A percentile compares a stretch with the other conserved stretches of the same genome.
Conservation (phyloP, 2,329 filamentous ascomycete species). For the Curvularia sp. region DNA sequence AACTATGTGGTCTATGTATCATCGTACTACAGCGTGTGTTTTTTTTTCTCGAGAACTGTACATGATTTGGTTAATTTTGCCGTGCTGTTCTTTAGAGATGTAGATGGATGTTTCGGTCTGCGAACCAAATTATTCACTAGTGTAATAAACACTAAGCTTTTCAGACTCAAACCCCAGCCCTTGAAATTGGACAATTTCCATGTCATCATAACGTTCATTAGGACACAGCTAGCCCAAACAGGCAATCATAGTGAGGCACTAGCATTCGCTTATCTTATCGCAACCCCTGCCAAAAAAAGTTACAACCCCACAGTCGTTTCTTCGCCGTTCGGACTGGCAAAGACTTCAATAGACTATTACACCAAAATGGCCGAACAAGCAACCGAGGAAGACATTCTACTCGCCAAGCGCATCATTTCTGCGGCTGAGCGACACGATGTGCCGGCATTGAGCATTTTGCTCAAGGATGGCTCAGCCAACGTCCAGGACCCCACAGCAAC, state of each 20-base stretch:
- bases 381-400: slow-evolving; percentile 47
- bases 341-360: slow-evolving; percentile 12
- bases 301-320: slow-evolving; percentile 20
- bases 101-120: not conserved
- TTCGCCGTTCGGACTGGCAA: slow-evolving; percentile 1
- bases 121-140: not conserved
- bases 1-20: not conserved
- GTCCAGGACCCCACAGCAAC: slow-evolving; percentile 48
- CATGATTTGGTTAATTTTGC: not conserved
- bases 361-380: slow-evolving; percentile 43
- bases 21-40: not conserved
- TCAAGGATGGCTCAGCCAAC: slow-evolving; percentile 49
- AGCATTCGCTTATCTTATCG: slow-evolving; percentile 22
- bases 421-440: slow-evolving; percentile 48
- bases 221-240: slow-evolving; percentile 9
- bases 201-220: not conserved
- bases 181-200: too few species aligned
- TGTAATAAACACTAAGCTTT: slow-evolving; percentile 3
- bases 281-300: slow-evolving; percentile 20
- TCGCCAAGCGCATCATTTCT: slow-evolving; percentile 49
- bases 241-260: slow-evolving; percentile 22
- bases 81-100: not conserved
- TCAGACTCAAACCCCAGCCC: not conserved
- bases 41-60: not conserved
- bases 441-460: slow-evolving; percentile 42